Evolutionary conservation across 2,329 filamentous ascomycete genomes (phyloP), one percentile per base, ranked within the genome.

Genomic region (Phialophora macrospora): DNA sequence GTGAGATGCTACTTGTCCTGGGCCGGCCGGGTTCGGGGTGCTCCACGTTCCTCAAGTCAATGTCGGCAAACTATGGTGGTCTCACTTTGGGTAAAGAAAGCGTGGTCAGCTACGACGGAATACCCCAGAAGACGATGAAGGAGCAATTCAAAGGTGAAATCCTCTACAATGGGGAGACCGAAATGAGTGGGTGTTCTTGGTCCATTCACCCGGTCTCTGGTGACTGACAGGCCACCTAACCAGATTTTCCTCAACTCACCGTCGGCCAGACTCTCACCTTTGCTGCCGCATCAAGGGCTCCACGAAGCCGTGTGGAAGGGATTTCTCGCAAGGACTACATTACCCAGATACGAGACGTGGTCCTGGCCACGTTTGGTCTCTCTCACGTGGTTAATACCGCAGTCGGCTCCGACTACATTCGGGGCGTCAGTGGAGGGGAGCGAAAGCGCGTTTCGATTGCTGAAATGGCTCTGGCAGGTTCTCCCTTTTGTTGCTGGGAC

Each of bases 141-240:
- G 79, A 90, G 73, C 86, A 91, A 74, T 94, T 95, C 90, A 87
- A 90, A 34, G 70, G 92, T 70, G 92, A 96, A 78, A 90, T 90
- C 68, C 93, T 95, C 75, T 96, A 95, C 79, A 93, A 90, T 0
- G 90, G 90, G 65, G 91, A 95, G 77, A 88, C 91, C 44, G 92
- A 96, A 74, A 88, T 90, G 4, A 28, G 26, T 28, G 5, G 5
- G 26, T 28, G 26, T 5, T 28, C 26, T 28, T 5, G 26, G 26
- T 28, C 26, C 2, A 28, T 28, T 28, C 26, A 28, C 5, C 26
- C 26, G 26, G 26, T 2, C 26, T 28, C 26, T 28, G 26, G 5
- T 3, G 26, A 5, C 26, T 28, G 26, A 28, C 26, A 28, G 3
- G 5, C 26, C 26, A 28, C 2, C 26, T 5, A 28, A 28, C 26